Evolutionary conservation across 2,329 filamentous ascomycete species (phyloP).

Genomic region (Claviceps monticola): DNA sequence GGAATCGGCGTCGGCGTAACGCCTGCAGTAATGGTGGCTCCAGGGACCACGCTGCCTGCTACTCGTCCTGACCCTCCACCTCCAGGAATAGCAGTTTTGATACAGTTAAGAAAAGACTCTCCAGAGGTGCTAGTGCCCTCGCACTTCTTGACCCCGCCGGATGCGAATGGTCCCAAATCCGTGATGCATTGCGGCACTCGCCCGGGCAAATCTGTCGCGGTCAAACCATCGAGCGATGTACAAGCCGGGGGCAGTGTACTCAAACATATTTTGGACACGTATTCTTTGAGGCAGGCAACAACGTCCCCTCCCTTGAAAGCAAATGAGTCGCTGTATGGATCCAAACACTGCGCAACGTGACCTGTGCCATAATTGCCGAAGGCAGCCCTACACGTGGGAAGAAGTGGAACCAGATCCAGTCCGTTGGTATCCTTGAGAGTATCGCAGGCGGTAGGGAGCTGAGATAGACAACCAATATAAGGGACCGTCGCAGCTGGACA

Average conservation of each 20-base stretch:
- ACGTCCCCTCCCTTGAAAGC: background rate
- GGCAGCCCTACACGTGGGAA: background rate
- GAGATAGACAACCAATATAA: background rate
- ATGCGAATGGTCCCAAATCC: conserved; percentile 5
- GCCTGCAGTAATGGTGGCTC: no score
- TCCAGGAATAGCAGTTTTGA: background rate
- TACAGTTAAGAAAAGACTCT: background rate
- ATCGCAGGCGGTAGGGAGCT: conserved; percentile 4
- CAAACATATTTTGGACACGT: conserved; percentile 2
- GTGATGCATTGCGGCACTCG: conserved; percentile 1
- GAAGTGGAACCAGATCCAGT: background rate
- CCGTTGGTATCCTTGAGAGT: conserved; percentile 2
- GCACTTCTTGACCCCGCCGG: background rate
- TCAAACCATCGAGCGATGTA: background rate
- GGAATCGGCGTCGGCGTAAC: background rate
- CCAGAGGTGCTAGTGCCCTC: background rate
- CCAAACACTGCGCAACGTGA: conserved; percentile 1
- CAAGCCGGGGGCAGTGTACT: conserved; percentile 5
- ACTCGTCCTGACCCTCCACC: background rate
- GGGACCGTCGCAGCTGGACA: background rate
- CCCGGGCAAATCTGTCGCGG: background rate
- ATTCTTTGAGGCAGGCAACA: conserved; percentile 3
- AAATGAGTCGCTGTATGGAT: background rate
- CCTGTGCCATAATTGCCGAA: conserved; percentile 1
- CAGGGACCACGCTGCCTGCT: background rate